These are phyloP conservation scores for Cronartium quercuum DNA, from an alignment of 1,284 basidiomycete genomes.

Conservation along the genomic window DNA sequence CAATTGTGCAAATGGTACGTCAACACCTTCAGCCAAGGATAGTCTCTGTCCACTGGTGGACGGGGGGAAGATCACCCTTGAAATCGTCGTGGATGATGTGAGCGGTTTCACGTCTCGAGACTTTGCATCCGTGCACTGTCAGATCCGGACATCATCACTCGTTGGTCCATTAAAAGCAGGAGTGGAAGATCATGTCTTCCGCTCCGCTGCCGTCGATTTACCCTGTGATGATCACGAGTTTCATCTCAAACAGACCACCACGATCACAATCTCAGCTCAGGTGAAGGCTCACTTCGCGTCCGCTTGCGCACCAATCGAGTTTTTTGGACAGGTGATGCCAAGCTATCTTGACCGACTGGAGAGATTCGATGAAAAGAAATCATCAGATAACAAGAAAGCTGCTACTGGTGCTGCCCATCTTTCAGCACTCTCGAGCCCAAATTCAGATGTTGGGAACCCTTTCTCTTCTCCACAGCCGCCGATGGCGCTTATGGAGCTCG, in stretches of 20 bases:
- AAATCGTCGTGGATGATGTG: constrained; percentile 70
- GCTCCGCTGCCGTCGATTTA: constrained; percentile 70
- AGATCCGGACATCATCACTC: constrained; percentile 73
- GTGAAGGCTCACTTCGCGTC: constrained; percentile 65
- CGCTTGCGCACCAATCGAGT: constrained; percentile 75
- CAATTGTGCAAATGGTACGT: constrained; percentile 60
- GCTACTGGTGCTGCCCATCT: too few species aligned
- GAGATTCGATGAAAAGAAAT: constrained; percentile 82
- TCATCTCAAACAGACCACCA: constrained; percentile 73
- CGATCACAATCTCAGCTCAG: constrained; percentile 66
- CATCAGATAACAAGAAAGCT: constrained; percentile 51
- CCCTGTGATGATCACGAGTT: constrained; percentile 62
- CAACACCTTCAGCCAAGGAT: constrained; percentile 66
- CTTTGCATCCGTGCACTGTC: constrained; percentile 73
- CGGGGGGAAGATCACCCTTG: constrained; percentile 34
- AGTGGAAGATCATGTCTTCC: constrained; percentile 69
- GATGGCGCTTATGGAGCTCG: background rate
- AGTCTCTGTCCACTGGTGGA: constrained; percentile 24
- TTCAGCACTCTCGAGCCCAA: constrained; percentile 40
- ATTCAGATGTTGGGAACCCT: constrained; percentile 23
- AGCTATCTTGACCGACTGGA: constrained; percentile 80
- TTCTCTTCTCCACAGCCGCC: constrained; percentile 16
- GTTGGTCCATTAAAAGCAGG: constrained; percentile 59
- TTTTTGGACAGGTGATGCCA: constrained; percentile 72
- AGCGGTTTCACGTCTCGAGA: constrained; percentile 68